Conservation (phyloP, 2,329 filamentous ascomycete species). For the Elsinoe necatrix region DNA sequence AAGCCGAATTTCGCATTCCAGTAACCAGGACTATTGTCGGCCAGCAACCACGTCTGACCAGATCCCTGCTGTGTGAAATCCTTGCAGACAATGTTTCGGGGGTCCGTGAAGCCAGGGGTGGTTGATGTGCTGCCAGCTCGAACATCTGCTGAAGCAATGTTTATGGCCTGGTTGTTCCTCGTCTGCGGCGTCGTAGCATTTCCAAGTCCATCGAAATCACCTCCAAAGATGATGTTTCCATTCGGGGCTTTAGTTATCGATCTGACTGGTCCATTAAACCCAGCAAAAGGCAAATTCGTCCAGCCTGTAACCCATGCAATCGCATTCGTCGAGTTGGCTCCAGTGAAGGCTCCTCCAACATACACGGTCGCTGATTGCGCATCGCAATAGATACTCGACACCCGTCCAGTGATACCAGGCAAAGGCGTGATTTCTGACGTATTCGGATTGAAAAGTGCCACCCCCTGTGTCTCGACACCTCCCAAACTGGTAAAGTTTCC, state of each 20-base stretch:
- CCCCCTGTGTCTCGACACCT: constrained; percentile 60
- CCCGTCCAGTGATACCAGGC: constrained; percentile 71
- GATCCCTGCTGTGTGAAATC: constrained; percentile 55
- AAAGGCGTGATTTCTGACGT: constrained; percentile 64
- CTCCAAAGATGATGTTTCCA: constrained; percentile 85
- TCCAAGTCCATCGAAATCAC: constrained; percentile 77
- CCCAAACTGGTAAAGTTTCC: constrained; percentile 94
- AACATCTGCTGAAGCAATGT: constrained; percentile 70
- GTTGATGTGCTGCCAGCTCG: constrained; percentile 55
- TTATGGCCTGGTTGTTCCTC: constrained; percentile 70
- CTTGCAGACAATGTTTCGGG: constrained; percentile 76
- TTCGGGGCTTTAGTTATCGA: constrained; percentile 73
- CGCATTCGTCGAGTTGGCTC: constrained; percentile 77
- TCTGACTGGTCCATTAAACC: constrained; percentile 86
- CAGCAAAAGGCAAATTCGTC: constrained; percentile 77
- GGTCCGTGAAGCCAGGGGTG: constrained; percentile 60
- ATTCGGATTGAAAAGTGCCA: constrained; percentile 72
- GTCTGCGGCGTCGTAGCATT: constrained; percentile 63
- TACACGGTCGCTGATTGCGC: constrained; percentile 69
- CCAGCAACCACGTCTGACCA: constrained; percentile 76
- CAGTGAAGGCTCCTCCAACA: constrained; percentile 78
- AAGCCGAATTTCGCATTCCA: constrained; percentile 81
- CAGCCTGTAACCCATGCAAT: constrained; percentile 72
- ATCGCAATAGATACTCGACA: constrained; percentile 78
- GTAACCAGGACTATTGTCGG: constrained; percentile 65